Evolutionary conservation across 345 rosid species (phyloP).

Genomic region (Salix viminalis): DNA sequence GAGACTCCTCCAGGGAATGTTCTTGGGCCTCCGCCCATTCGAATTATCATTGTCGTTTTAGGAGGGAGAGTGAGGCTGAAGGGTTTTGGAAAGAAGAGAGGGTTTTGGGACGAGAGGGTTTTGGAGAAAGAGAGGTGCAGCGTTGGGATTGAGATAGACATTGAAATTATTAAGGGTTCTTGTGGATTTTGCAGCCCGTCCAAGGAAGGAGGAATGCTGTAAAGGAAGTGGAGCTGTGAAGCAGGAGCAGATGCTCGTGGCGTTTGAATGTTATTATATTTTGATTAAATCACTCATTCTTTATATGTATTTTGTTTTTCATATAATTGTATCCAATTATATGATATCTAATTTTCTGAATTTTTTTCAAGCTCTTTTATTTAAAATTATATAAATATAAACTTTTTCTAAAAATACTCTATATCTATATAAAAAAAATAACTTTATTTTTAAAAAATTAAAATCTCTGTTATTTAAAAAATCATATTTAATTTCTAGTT

Average conservation of each 20-base stretch:
- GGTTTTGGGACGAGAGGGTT: constrained; percentile 1
- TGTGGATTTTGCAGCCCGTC: neutral
- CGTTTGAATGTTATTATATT: neutral
- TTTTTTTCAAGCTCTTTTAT: too few relatives aligned
- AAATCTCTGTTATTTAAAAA: too few relatives aligned
- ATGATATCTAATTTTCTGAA: too few relatives aligned
- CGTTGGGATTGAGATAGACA: constrained; percentile 20
- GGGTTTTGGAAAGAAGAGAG: constrained; percentile 23
- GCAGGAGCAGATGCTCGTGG: neutral
- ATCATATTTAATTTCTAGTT: too few relatives aligned
- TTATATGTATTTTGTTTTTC: too few relatives aligned
- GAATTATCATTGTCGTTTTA: constrained; percentile 45
- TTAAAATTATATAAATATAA: too few relatives aligned
- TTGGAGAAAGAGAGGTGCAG: neutral
- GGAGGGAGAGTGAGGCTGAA: constrained; percentile 30
- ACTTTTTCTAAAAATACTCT: too few relatives aligned
- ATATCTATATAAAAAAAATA: too few relatives aligned
- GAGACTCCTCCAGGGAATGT: constrained; percentile 85
- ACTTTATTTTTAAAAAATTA: too few relatives aligned
- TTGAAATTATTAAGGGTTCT: neutral
- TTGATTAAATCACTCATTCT: too few relatives aligned
- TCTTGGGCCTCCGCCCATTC: constrained; percentile 88
- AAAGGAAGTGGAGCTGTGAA: neutral
- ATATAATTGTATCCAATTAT: too few relatives aligned
- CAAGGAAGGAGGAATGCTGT: neutral